Conservation (phyloP, 2,329 filamentous ascomycete species). For the Botrytis galanthina region DNA sequence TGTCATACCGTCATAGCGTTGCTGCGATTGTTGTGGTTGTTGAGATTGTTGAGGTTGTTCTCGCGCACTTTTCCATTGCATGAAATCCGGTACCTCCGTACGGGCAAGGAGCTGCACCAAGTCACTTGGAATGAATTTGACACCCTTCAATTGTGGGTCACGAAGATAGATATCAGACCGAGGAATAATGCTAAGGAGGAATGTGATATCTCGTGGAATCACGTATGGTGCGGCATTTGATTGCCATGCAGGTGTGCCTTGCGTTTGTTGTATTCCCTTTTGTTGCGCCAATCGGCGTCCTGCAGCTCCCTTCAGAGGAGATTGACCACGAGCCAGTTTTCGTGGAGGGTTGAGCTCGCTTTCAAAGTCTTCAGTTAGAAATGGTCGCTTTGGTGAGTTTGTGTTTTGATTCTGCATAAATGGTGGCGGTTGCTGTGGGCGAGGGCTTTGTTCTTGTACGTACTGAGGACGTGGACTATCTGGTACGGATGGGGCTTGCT, state of each 20-base stretch:
- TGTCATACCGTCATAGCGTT: conserved; percentile 35
- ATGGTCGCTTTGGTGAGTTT: conserved; percentile 43
- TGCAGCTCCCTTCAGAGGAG: conserved; percentile 86
- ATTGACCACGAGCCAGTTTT: conserved; percentile 85
- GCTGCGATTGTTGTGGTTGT: conserved; percentile 2
- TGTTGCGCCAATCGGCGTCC: conserved; percentile 77
- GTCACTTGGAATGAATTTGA: conserved; percentile 64
- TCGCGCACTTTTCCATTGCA: conserved; percentile 50
- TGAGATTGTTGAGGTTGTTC: conserved; percentile 28
- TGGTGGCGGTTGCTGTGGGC: conserved; percentile 37
- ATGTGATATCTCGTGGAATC: conserved; percentile 66
- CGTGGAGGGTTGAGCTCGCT: conserved; percentile 72
- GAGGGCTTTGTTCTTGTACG: conserved; percentile 34
- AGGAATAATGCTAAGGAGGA: conserved; percentile 62
- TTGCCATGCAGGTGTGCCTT: conserved; percentile 40
- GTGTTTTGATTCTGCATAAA: conserved; percentile 31
- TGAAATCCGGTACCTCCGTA: conserved; percentile 62
- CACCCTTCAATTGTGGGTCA: conserved; percentile 38
- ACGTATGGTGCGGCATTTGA: conserved; percentile 49
- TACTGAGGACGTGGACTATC: conserved; percentile 38
- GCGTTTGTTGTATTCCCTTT: conserved; percentile 55
- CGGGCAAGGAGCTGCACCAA: conserved; percentile 72
- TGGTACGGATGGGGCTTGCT: conserved; percentile 48
- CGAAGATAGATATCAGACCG: conserved; percentile 66
- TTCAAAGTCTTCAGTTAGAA: conserved; percentile 63